phyloP scores from a whole-genome alignment of 306 rosid species.

The Herpetospermum pedunculosum region DNA sequence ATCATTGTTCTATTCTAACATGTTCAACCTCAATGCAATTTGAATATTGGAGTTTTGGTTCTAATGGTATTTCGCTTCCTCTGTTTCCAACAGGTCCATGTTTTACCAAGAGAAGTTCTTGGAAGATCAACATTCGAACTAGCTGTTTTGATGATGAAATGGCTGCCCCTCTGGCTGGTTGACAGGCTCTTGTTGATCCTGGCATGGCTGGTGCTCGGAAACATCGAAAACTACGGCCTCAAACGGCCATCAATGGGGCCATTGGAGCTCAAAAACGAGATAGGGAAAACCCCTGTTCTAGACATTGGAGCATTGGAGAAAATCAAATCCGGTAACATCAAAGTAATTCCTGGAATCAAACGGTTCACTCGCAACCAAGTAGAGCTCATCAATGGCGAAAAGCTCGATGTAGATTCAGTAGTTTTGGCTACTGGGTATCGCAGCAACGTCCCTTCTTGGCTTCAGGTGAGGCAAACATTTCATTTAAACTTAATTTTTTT shows the following conservation, averaged over 20 bases:
- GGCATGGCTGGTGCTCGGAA: conserved; percentile 69
- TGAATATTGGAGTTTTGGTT: not conserved
- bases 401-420: conserved; percentile 46
- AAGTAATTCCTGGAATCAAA: conserved; percentile 66
- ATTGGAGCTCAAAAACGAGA: conserved; percentile 48
- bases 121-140: conserved; percentile 79
- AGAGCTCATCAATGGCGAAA: conserved; percentile 54
- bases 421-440: conserved; percentile 84
- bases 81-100: conserved; percentile 59
- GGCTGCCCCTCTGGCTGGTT: conserved; percentile 81
- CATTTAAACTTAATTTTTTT: not conserved
- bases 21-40: not conserved
- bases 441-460: conserved; percentile 95
- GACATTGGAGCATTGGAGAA: conserved; percentile 73
- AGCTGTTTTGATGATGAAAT: conserved; percentile 59
- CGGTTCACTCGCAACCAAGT: conserved; percentile 30
- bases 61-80: conserved; percentile 20
- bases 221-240: conserved; percentile 50
- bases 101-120: conserved; percentile 59
- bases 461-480: conserved; percentile 55
- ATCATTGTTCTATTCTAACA: not conserved
- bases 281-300: conserved; percentile 86
- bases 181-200: conserved; percentile 52
- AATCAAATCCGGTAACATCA: conserved; percentile 71
- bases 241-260: conserved; percentile 74